These are phyloP conservation scores for Apiospora aurea DNA, from an alignment of 2,329 filamentous ascomycete species.

Conservation along the genomic window DNA sequence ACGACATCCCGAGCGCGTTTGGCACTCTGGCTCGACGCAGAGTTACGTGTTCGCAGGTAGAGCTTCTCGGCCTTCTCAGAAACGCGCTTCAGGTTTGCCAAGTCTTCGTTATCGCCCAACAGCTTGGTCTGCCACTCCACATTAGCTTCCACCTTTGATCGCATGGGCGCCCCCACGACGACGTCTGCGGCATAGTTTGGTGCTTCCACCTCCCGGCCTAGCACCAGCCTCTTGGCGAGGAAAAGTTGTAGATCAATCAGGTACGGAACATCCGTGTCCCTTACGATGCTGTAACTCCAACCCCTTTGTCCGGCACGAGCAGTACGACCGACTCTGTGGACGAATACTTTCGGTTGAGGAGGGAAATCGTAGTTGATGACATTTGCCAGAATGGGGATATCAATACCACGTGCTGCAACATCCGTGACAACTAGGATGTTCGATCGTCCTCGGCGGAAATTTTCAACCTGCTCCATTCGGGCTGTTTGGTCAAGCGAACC, in stretches of 20 bases:
- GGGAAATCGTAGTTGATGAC: constrained; percentile 99
- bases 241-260: constrained; percentile 94
- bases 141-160: constrained; percentile 75
- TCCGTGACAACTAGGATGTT: constrained; percentile 97
- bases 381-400: constrained; percentile 94
- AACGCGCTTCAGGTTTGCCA: constrained; percentile 74
- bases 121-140: constrained; percentile 86
- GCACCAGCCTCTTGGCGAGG: constrained; percentile 80
- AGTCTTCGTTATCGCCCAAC: constrained; percentile 76
- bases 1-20: constrained; percentile 84
- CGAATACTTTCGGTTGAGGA: constrained; percentile 93
- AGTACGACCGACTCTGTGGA: constrained; percentile 94
- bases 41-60: constrained; percentile 87
- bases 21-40: constrained; percentile 88
- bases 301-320: constrained; percentile 91
- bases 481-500: constrained; percentile 94
- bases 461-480: constrained; percentile 88
- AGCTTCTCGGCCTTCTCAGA: constrained; percentile 90
- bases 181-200: constrained; percentile 83
- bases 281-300: constrained; percentile 93
- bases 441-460: constrained; percentile 83
- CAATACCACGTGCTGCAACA: constrained; percentile 94
- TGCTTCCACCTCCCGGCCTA: constrained; percentile 70
- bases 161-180: constrained; percentile 77
- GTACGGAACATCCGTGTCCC: constrained; percentile 89